phyloP scores from a whole-genome alignment of 1,139 yeast species.

The Casaregolazyma lundiana region DNA sequence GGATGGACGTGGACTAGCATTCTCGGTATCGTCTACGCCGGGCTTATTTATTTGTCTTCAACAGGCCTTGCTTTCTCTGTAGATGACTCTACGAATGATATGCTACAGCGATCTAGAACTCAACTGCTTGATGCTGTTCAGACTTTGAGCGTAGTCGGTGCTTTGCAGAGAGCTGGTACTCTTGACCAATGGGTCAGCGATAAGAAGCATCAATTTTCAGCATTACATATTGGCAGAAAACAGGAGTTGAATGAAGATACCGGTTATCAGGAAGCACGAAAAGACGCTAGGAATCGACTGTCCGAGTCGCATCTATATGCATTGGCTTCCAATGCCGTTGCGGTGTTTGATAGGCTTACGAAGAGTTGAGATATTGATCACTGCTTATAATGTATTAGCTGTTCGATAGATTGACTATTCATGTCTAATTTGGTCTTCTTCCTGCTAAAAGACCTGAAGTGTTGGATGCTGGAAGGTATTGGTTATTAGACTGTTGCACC shows the following conservation, averaged over 20 bases:
- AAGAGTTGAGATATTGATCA: neutral
- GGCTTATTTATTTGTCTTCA: neutral
- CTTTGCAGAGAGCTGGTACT: neutral
- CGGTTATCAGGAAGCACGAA: slow-evolving; percentile 4
- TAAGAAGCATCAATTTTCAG: neutral
- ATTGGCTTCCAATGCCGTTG: neutral
- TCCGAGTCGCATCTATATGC: neutral
- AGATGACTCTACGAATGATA: neutral
- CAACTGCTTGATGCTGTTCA: slow-evolving; percentile 1
- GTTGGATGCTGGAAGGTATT: too few species aligned
- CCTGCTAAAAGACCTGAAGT: too few species aligned
- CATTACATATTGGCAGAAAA: neutral
- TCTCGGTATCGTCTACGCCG: neutral
- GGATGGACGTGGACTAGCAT: slow-evolving; percentile 4
- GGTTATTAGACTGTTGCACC: too few species aligned
- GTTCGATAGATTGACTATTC: too few species aligned
- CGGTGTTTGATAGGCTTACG: neutral
- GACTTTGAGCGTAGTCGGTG: neutral
- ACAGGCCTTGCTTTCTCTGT: neutral
- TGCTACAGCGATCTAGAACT: neutral
- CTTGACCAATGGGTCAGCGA: neutral
- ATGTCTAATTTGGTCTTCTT: too few species aligned
- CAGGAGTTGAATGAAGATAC: neutral
- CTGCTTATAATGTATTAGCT: neutral
- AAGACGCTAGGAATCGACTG: slow-evolving; percentile 8